Percentiles rank a stretch among this genome's conserved stretches.
These are phyloP conservation scores for Coemansia sp. DNA, from an alignment of 192 early-diverging fungal genomes.

Conservation along the genomic window DNA sequence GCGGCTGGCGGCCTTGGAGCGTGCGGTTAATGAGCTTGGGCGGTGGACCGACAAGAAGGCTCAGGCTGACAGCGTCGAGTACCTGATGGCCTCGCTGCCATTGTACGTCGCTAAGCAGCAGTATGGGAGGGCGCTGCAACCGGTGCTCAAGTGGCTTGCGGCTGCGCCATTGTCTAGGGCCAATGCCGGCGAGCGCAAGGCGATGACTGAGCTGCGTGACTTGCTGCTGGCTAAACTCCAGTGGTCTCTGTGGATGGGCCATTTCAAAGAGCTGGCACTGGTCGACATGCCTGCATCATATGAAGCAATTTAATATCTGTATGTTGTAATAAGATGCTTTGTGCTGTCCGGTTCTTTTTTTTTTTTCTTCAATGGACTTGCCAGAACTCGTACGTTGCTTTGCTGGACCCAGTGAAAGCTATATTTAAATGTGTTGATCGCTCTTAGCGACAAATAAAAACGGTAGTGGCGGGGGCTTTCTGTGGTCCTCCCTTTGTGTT, in stretches of 20 bases:
- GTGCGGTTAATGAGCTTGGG: conserved; percentile 56
- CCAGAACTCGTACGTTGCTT: too few species aligned
- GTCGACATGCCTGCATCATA: conserved; percentile 26
- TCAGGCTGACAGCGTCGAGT: conserved; percentile 55
- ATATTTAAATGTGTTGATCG: too few species aligned
- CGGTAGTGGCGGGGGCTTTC: too few species aligned
- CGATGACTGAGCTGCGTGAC: conserved; percentile 53
- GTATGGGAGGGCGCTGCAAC: conserved; percentile 70
- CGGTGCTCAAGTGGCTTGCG: conserved; percentile 66
- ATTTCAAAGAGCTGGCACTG: conserved; percentile 27
- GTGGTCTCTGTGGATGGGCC: conserved; percentile 70
- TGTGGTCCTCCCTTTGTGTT: too few species aligned
- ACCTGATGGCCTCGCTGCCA: conserved; percentile 59
- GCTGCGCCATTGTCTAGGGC: conserved; percentile 56
- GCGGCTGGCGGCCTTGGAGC: conserved; percentile 54
- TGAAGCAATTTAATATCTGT: conserved; percentile 3
- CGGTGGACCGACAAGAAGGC: conserved; percentile 58
- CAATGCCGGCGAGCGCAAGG: conserved; percentile 58
- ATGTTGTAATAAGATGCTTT: too few species aligned
- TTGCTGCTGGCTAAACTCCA: conserved; percentile 62
- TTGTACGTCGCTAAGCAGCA: conserved; percentile 57
- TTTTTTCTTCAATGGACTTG: too few species aligned
- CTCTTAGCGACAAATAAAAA: too few species aligned
- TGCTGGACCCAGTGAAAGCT: too few species aligned
- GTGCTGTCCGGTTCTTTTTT: too few species aligned